Evolutionary conservation across 2,329 filamentous ascomycete genomes (phyloP), one percentile per base, ranked within the genome.

Genomic region (Talaromyces sp.): DNA sequence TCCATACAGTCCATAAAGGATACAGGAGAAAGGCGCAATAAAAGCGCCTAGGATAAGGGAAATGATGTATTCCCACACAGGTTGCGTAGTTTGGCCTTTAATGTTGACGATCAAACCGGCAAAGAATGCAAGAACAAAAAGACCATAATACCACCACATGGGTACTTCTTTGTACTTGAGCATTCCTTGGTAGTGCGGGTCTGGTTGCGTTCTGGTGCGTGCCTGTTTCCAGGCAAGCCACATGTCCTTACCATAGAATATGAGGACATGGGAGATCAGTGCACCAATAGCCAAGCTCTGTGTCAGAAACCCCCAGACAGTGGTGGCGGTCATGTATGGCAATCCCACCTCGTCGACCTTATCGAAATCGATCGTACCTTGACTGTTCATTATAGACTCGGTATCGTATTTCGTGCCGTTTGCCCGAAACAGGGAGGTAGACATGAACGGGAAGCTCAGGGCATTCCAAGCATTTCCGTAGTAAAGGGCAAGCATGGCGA

Each of bases 51-150:
- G 27, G 0, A 82, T 29, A 0, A 84, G 73, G 0, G 82, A 71
- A 1, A 84, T 74, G 8, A 84, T 71, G 65, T 83, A 84, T 0
- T 77, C 82, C 82, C 82, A 84, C 2, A 68, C 74, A 0, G 82
- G 80, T 31, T 84, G 74, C 0, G 82, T 83, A 3, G 82, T 78
- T 49, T 84, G 74, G 58, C 82, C 79, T 63, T 79, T 82, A 53
- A 77, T 70, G 7, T 82, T 79, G 0, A 84, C 81, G 2, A 83
- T 69, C 4, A 84, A 73, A 0, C 82, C 82, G 0, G 82, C 77
- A 2, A 84, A 65, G 59, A 84, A 84, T 63, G 79, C 80, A 10
- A 78, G 51, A 1, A 81, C 71, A 8, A 84, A 78, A 2, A 83
- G 71, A 0, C 62, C 25, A 0, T 78, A 65, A 54, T 82, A 84